These are phyloP conservation scores for Ceratocystis colombiana DNA, from an alignment of 2,329 filamentous ascomycete genomes.

Conservation along the genomic window DNA sequence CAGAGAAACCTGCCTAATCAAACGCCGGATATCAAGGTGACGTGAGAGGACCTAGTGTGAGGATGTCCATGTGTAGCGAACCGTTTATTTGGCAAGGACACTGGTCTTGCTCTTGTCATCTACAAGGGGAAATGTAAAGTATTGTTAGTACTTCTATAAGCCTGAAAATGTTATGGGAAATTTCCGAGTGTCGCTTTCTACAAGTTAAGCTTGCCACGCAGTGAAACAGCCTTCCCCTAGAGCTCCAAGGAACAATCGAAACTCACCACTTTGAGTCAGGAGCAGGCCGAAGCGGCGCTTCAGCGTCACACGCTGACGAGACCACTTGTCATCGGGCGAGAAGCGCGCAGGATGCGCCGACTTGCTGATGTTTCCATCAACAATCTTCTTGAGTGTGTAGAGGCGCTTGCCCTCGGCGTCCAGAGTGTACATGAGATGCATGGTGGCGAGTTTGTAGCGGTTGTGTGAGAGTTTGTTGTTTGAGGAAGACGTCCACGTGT, in stretches of 20 bases:
- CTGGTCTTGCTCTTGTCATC: slow-evolving; percentile 24
- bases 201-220: neutral
- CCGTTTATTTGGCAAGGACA: slow-evolving; percentile 24
- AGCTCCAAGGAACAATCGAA: slow-evolving; percentile 11
- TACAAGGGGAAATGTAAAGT: neutral
- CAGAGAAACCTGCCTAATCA: neutral
- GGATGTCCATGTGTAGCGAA: neutral
- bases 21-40: neutral
- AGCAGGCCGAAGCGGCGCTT: slow-evolving; percentile 89
- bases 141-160: neutral
- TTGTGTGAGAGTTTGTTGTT: neutral
- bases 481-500: neutral
- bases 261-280: slow-evolving; percentile 62
- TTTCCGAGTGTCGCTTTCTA: neutral
- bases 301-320: slow-evolving; percentile 84
- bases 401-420: slow-evolving; percentile 72
- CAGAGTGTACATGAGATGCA: slow-evolving; percentile 73
- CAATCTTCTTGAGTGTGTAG: slow-evolving; percentile 92
- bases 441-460: slow-evolving; percentile 30
- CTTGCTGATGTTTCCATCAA: slow-evolving; percentile 77
- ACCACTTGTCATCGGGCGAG: slow-evolving; percentile 98
- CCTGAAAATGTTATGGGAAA: neutral
- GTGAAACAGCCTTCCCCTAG: neutral
- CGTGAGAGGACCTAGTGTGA: neutral
- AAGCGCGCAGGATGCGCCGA: slow-evolving; percentile 93